A percentile compares a stretch with the other conserved stretches of the same genome.
Conservation (phyloP, 352 stramenopile genomes). For the Pythium brassicae region DNA sequence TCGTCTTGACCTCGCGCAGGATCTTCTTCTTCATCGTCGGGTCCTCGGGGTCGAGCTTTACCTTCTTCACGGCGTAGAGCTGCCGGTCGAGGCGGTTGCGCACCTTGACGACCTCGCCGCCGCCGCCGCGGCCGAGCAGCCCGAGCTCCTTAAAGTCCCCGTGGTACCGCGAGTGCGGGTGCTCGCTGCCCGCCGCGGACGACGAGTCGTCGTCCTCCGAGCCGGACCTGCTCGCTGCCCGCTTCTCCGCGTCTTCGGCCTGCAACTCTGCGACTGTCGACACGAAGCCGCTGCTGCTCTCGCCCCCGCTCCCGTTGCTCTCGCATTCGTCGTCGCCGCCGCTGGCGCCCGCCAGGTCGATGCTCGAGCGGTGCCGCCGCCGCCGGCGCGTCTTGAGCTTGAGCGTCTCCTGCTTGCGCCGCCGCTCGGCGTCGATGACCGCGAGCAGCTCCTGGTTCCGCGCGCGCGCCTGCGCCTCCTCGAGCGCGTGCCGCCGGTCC, state of each 20-base stretch:
- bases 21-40: constrained; percentile 95
- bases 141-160: constrained; percentile 85
- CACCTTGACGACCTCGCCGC: constrained; percentile 82
- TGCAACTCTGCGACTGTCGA: constrained; percentile 30
- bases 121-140: constrained; percentile 73
- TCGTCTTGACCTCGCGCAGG: constrained; percentile 93
- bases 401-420: constrained; percentile 56
- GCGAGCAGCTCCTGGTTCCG: constrained; percentile 76
- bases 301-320: constrained; percentile 26
- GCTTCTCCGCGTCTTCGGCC: constrained; percentile 12
- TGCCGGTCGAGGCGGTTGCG: constrained; percentile 80
- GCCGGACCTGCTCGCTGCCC: constrained; percentile 7
- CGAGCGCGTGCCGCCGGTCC: constrained; percentile 39
- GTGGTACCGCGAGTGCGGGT: constrained; percentile 73
- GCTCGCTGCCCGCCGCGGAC: constrained; percentile 34
- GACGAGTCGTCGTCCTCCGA: constrained; percentile 33
- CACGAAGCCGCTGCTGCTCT: constrained; percentile 29
- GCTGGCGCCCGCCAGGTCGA: constrained; percentile 36
- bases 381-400: constrained; percentile 50
- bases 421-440: constrained; percentile 71
- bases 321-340: constrained; percentile 18
- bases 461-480: constrained; percentile 56
- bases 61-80: constrained; percentile 84
- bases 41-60: constrained; percentile 82
- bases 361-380: constrained; percentile 51